These are phyloP conservation scores for Trametes cinnabarina DNA, from an alignment of 768 basidiomycete species.

Conservation along the genomic window DNA sequence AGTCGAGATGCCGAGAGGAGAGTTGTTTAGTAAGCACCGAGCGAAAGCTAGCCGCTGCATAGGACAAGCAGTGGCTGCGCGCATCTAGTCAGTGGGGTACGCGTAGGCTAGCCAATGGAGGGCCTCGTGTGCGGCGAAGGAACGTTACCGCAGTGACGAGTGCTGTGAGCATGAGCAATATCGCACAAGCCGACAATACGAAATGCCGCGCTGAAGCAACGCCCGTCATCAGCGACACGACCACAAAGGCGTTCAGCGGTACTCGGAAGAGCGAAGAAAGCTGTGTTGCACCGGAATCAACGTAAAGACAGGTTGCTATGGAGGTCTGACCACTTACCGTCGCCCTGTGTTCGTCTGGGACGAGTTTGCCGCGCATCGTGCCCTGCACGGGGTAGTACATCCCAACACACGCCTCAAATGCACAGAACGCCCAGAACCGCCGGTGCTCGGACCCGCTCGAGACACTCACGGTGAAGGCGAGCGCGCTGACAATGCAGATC, in stretches of 20 bases:
- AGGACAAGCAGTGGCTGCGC: too few species aligned
- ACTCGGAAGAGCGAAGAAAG: slow-evolving; percentile 71
- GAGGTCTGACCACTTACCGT: slow-evolving; percentile 47
- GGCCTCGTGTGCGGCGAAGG: neutral
- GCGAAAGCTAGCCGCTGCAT: too few species aligned
- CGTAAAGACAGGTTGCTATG: neutral
- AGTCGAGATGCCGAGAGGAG: too few species aligned
- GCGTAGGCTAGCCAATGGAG: slow-evolving; percentile 4
- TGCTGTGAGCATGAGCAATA: slow-evolving; percentile 58
- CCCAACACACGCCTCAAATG: slow-evolving; percentile 74
- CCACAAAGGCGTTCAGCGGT: slow-evolving; percentile 72
- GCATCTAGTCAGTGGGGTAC: neutral
- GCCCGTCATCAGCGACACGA: slow-evolving; percentile 64
- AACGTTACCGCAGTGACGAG: slow-evolving; percentile 46
- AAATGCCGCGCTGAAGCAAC: slow-evolving; percentile 60
- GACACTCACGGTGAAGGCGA: slow-evolving; percentile 54
- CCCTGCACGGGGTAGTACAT: slow-evolving; percentile 81
- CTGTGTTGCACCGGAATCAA: slow-evolving; percentile 31
- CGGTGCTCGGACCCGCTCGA: slow-evolving; percentile 41
- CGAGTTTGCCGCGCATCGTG: slow-evolving; percentile 63
- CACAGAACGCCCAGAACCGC: slow-evolving; percentile 72
- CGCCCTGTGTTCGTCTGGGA: slow-evolving; percentile 70
- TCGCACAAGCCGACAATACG: slow-evolving; percentile 57
- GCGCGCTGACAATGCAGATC: slow-evolving; percentile 57
- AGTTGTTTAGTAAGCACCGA: too few species aligned